phyloP scores from a whole-genome alignment of 2,329 filamentous ascomycete genomes.

The Shiraia bambusicola region DNA sequence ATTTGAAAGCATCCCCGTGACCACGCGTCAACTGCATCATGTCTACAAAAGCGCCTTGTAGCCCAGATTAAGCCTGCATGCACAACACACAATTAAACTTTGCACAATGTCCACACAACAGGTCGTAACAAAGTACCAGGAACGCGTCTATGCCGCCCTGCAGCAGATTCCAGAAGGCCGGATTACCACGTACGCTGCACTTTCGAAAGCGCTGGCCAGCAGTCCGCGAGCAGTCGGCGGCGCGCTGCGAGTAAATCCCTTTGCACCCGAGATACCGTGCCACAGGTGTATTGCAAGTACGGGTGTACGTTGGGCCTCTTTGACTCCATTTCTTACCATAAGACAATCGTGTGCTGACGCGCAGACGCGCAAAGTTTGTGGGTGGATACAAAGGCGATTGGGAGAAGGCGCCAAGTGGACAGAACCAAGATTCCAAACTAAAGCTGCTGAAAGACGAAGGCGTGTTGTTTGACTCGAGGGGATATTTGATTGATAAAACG shows the following conservation, averaged over 20 bases:
- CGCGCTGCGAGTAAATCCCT: conserved; percentile 75
- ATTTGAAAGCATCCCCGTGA: conserved; percentile 39
- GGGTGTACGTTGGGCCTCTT: conserved; percentile 50
- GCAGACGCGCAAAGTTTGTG: conserved; percentile 43
- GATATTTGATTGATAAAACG: conserved; percentile 56
- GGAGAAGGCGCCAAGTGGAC: conserved; percentile 61
- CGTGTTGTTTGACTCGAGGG: conserved; percentile 62
- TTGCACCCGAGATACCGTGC: conserved; percentile 78
- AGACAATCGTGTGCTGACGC: too few species aligned
- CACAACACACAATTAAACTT: neutral
- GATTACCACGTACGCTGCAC: conserved; percentile 75
- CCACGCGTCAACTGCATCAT: conserved; percentile 17
- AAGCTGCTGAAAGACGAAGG: conserved; percentile 63
- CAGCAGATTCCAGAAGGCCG: conserved; percentile 74
- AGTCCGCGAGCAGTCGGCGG: conserved; percentile 77
- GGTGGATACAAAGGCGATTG: conserved; percentile 72
- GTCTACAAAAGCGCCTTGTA: conserved; percentile 7
- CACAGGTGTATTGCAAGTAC: conserved; percentile 77
- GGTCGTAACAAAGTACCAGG: conserved; percentile 41
- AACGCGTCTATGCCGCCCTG: conserved; percentile 66
- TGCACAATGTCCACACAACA: conserved; percentile 22
- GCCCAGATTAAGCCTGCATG: neutral
- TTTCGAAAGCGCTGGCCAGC: conserved; percentile 67
- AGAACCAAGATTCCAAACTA: conserved; percentile 66
- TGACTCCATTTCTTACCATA: too few species aligned